A percentile compares a stretch with the other conserved stretches of the same genome.
Evolutionary conservation across 129 eudicot species (phyloP).

Genomic region (Logfia minima): DNA sequence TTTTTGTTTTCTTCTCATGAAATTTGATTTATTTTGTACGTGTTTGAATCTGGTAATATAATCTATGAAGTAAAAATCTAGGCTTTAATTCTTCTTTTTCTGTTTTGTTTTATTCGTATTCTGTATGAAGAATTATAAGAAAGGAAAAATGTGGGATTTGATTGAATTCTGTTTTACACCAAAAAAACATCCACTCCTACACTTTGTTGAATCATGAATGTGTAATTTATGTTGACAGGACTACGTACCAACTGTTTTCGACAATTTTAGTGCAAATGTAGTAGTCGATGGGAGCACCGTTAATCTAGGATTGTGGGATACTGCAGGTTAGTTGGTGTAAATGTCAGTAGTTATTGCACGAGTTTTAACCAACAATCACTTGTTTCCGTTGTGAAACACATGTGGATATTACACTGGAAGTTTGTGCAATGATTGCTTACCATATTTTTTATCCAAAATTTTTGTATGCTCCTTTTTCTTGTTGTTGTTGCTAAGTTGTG

Average conservation of each 20-base stretch:
- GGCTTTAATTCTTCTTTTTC: background rate
- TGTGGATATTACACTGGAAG: background rate
- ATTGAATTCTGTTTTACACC: conserved; percentile 15
- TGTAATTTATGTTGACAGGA: conserved; percentile 44
- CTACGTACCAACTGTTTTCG: conserved; percentile 84
- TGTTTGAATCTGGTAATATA: background rate
- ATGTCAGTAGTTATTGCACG: conserved; percentile 16
- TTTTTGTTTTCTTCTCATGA: background rate
- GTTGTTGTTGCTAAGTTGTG: background rate
- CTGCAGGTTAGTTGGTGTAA: conserved; percentile 56
- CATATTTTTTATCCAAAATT: background rate
- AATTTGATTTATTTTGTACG: background rate
- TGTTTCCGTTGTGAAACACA: conserved; percentile 3
- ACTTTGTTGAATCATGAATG: conserved; percentile 12
- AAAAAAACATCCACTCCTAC: conserved; percentile 1
- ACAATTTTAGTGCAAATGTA: conserved; percentile 80
- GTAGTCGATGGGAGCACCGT: conserved; percentile 81
- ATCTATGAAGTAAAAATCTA: background rate
- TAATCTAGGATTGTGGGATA: conserved; percentile 79
- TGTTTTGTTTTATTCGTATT: background rate
- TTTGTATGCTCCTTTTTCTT: conserved; percentile 9
- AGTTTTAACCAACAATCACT: conserved; percentile 7
- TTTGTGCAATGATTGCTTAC: conserved; percentile 14
- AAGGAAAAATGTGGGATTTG: conserved; percentile 1
- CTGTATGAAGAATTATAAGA: background rate